phyloP scores from a whole-genome alignment of 208 protist genomes.

The Trypanosoma caninum region DNA sequence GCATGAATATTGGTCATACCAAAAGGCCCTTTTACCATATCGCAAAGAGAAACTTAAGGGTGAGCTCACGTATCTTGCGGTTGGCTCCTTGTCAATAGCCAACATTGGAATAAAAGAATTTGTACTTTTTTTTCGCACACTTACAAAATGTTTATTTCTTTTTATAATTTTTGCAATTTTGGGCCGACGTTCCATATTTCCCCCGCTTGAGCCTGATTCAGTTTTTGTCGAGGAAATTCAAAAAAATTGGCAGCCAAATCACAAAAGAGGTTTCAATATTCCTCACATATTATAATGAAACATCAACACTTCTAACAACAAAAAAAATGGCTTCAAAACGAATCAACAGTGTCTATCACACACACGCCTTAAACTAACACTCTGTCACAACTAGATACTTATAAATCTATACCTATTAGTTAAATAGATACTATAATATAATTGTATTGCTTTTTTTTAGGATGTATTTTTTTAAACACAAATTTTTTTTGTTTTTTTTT shows the following conservation, averaged over 20 bases:
- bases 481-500: too few species aligned
- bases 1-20: conserved; percentile 60
- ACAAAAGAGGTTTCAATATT: conserved; percentile 11
- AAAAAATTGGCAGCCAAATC: conserved; percentile 56
- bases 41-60: conserved; percentile 41
- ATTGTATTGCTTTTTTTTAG: background rate
- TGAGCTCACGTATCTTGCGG: conserved; percentile 36
- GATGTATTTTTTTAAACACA: background rate
- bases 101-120: conserved; percentile 34
- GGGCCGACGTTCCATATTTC: conserved; percentile 61
- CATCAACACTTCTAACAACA: background rate
- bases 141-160: conserved; percentile 68
- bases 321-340: background rate
- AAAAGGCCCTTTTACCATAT: conserved; percentile 55
- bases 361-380: background rate
- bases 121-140: conserved; percentile 42
- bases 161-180: conserved; percentile 59
- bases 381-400: background rate
- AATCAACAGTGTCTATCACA: background rate
- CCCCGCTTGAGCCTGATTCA: conserved; percentile 55
- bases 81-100: conserved; percentile 37
- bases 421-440: background rate
- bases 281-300: background rate
- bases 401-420: background rate
- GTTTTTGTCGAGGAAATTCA: conserved; percentile 66